These are phyloP conservation scores for Mucuna pruriens DNA, from an alignment of 306 rosid genomes.

Conservation along the genomic window DNA sequence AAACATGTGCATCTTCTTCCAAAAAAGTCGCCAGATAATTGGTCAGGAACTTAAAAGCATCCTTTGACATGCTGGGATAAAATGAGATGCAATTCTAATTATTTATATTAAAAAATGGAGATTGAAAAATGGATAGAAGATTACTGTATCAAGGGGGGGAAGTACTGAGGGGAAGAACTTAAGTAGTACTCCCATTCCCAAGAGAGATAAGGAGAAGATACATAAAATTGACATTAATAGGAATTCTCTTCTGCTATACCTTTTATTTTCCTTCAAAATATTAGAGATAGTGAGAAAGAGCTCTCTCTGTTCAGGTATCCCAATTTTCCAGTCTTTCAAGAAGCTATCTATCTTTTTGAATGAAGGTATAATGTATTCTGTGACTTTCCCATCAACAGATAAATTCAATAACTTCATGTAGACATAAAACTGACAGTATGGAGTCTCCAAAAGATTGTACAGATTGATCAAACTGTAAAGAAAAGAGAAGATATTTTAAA, in stretches of 20 bases:
- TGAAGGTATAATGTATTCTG: constrained; percentile 75
- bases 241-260: constrained; percentile 50
- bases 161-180: not conserved
- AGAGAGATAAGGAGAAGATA: not conserved
- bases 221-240: not conserved
- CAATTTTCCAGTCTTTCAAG: constrained; percentile 93
- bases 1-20: constrained; percentile 69
- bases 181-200: not conserved
- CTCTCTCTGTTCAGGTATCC: constrained; percentile 68
- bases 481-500: not conserved
- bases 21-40: constrained; percentile 80
- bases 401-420: constrained; percentile 78
- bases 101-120: not conserved
- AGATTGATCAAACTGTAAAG: constrained; percentile 80
- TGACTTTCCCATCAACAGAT: constrained; percentile 78
- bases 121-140: not conserved
- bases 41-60: constrained; percentile 77
- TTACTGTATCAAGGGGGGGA: not conserved
- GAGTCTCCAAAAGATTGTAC: constrained; percentile 84
- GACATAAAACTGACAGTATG: constrained; percentile 74
- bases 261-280: constrained; percentile 85
- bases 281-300: constrained; percentile 75
- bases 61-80: constrained; percentile 73
- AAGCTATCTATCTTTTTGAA: constrained; percentile 79
- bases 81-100: constrained; percentile 26